Evolutionary conservation across 345 rosid species (phyloP), one percentile per base, ranked within the genome.

Genomic region (Theobroma cacao): DNA sequence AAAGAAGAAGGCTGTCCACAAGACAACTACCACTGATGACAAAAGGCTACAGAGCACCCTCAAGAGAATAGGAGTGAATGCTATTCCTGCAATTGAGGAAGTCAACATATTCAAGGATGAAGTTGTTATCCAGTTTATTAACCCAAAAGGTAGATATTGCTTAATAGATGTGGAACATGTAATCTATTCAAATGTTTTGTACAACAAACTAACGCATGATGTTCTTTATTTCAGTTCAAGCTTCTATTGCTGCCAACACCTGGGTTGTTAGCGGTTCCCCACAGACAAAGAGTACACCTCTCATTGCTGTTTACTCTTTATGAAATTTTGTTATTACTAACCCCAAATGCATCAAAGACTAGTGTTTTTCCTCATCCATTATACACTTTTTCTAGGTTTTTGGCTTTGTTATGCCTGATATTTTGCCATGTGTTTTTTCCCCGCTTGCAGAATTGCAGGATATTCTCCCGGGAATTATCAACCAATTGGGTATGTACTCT

Each of bases 1-100:
- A 80, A 95, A 95, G 98, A 92, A 95, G 93, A 95, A 95, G 90
- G 99, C 99, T 11, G 92, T 95, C n/a, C 99, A 95, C 87, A 95
- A 93, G 91, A 90, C 99, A 14, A 95, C 94, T 36, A 95, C 96
- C 66, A 95, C 97, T 2, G 99, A 95, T 75, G 99, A 95, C 85
- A 95, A 95, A 81, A 89, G 89, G 85, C 95, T 95, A 18, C 99
- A 93, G 79, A 93, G 97, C 87, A 95, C 99, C 31, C 72, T 95
- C 52, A 95, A 95, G 88, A 93, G 98, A 80, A 92, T 95, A 75
- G 99, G 99, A 17, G 98, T 95, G 58, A 92, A 90, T 69, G 86
- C 94, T 53, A 93, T 95, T 52, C 95, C 99, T 45, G 97, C 94
- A 0, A 93, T 95, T 31, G 98, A 93, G 80, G 99, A 95, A 86